phyloP scores from a whole-genome alignment of 2,329 filamentous ascomycete species.

The Phaeosphaeriaceae sp. region DNA sequence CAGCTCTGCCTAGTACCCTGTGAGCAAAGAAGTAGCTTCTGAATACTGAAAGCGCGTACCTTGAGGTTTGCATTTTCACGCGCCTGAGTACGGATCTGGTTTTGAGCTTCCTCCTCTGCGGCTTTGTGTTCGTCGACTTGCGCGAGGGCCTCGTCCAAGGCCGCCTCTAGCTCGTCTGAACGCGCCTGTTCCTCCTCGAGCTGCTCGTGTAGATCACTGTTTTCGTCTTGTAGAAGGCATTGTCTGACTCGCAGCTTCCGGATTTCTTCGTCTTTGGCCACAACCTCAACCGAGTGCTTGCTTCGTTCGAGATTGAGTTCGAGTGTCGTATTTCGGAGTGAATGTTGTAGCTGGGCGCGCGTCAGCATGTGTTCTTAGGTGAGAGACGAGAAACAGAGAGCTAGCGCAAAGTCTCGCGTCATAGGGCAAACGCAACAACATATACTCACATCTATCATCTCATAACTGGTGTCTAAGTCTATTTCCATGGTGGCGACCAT shows the following conservation, averaged over 20 bases:
- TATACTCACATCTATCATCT: slow-evolving; percentile 45
- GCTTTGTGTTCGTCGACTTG: slow-evolving; percentile 58
- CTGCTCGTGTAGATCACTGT: slow-evolving; percentile 70
- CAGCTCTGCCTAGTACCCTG: slow-evolving; percentile 68
- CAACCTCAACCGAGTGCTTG: slow-evolving; percentile 68
- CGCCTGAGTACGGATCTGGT: slow-evolving; percentile 59
- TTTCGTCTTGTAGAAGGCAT: slow-evolving; percentile 75
- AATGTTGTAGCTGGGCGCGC: slow-evolving; percentile 54
- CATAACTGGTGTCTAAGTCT: slow-evolving; percentile 35
- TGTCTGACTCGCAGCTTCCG: slow-evolving; percentile 71
- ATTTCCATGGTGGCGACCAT: slow-evolving; percentile 37
- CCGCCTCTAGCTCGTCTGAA: slow-evolving; percentile 62
- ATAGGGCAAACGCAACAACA: background rate
- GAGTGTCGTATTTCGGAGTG: slow-evolving; percentile 61
- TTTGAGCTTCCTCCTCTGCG: slow-evolving; percentile 54
- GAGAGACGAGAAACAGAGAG: background rate
- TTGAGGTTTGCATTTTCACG: slow-evolving; percentile 64
- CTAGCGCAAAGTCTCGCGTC: background rate
- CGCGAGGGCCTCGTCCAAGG: slow-evolving; percentile 56
- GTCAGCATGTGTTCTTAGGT: slow-evolving; percentile 18
- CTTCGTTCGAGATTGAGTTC: slow-evolving; percentile 75
- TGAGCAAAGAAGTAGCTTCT: slow-evolving; percentile 44
- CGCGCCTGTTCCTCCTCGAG: slow-evolving; percentile 67
- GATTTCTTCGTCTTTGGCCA: slow-evolving; percentile 77
- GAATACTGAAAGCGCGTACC: slow-evolving; percentile 58